Conservation (phyloP, 345 rosid genomes). For the Populus simonii region DNA sequence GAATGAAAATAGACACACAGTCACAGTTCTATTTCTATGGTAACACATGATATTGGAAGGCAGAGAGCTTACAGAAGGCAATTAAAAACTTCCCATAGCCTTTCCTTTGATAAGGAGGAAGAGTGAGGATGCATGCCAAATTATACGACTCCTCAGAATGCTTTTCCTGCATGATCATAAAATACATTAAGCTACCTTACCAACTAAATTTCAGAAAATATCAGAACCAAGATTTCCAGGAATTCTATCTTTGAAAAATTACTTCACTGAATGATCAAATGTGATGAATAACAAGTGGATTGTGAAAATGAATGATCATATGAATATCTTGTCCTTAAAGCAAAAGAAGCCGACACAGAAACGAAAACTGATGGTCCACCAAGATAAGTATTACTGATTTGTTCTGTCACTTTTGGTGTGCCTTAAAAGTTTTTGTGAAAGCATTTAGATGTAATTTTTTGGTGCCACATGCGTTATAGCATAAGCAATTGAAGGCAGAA, state of each 20-base stretch:
- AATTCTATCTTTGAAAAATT: background rate
- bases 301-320: background rate
- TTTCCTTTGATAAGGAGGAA: slow-evolving; percentile 98
- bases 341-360: background rate
- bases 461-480: background rate
- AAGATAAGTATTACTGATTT: background rate
- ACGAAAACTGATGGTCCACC: background rate
- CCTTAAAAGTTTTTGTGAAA: background rate
- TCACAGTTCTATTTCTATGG: background rate
- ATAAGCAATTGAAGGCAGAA: background rate
- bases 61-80: slow-evolving; percentile 79
- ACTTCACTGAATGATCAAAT: background rate
- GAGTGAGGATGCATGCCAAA: slow-evolving; percentile 94
- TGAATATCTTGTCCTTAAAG: background rate
- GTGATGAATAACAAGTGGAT: background rate
- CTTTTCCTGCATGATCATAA: slow-evolving; percentile 60
- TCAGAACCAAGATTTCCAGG: background rate
- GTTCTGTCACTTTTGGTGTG: background rate
- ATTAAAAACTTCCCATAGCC: slow-evolving; percentile 96
- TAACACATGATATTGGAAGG: background rate
- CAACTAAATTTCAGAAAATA: background rate
- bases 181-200: background rate
- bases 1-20: background rate
- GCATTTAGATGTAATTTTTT: background rate
- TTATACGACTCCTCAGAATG: slow-evolving; percentile 98